A percentile compares a stretch with the other conserved stretches of the same genome.
These are phyloP conservation scores for Morella rubra DNA, from an alignment of 306 rosid genomes.

Conservation along the genomic window DNA sequence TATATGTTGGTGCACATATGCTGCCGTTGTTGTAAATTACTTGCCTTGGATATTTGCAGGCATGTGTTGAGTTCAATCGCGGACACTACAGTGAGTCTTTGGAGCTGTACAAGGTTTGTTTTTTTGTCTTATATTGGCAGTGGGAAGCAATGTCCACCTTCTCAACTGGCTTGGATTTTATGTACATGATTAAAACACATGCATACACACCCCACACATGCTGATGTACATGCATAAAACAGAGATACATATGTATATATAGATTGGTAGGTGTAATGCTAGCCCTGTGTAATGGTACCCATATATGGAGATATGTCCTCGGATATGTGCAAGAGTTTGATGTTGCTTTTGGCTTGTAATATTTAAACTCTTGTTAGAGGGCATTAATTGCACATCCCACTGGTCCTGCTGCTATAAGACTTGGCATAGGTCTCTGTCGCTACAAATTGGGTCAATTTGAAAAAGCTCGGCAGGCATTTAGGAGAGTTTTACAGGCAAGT, in stretches of 20 bases:
- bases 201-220: neutral
- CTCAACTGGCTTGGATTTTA: slow-evolving; percentile 4
- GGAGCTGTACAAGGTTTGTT: slow-evolving; percentile 91
- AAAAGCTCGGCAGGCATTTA: slow-evolving; percentile 91
- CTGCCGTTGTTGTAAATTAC: slow-evolving; percentile 28
- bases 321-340: slow-evolving; percentile 24
- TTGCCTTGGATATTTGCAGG: slow-evolving; percentile 58
- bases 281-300: neutral
- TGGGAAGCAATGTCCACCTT: slow-evolving; percentile 15
- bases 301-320: slow-evolving; percentile 15
- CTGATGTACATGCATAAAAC: neutral
- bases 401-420: slow-evolving; percentile 97
- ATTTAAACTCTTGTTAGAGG: slow-evolving; percentile 57
- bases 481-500: slow-evolving; percentile 92
- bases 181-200: neutral
- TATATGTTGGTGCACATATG: slow-evolving; percentile 9
- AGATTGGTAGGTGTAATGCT: slow-evolving; percentile 4
- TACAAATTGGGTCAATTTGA: slow-evolving; percentile 94
- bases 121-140: slow-evolving; percentile 29
- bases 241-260: neutral
- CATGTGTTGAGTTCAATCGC: slow-evolving; percentile 95
- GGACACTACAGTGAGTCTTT: slow-evolving; percentile 85
- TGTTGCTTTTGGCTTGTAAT: slow-evolving; percentile 34
- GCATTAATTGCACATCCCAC: slow-evolving; percentile 80
- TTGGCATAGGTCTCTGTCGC: slow-evolving; percentile 96